A percentile compares a stretch with the other conserved stretches of the same genome.
phyloP scores from a whole-genome alignment of 768 basidiomycete species.

The Termitomyces sp. region DNA sequence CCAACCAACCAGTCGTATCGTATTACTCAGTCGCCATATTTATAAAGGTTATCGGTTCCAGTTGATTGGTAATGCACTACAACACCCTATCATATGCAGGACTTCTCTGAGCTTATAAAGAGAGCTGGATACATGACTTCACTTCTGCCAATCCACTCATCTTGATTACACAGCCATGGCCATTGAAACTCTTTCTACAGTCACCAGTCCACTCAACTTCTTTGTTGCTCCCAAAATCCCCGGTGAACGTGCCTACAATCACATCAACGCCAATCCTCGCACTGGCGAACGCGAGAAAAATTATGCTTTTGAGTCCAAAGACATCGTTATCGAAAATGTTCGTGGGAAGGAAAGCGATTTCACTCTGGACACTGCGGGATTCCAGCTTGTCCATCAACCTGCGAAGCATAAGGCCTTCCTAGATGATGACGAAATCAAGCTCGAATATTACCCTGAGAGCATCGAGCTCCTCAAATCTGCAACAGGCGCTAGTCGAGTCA shows the following conservation, averaged over 20 bases:
- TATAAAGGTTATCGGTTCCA: background rate
- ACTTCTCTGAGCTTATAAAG: background rate
- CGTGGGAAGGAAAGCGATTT: conserved; percentile 44
- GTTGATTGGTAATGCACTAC: background rate
- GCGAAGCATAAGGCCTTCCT: conserved; percentile 45
- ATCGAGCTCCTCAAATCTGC: conserved; percentile 52
- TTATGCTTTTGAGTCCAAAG: conserved; percentile 21
- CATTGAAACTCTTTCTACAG: conserved; percentile 6
- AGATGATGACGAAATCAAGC: conserved; percentile 47
- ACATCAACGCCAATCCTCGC: conserved; percentile 28
- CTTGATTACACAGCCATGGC: background rate
- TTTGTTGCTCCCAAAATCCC: conserved; percentile 28
- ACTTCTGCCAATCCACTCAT: background rate
- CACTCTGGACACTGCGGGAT: conserved; percentile 49
- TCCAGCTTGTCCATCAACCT: conserved; percentile 38
- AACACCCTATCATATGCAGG: no score
- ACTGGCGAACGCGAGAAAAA: conserved; percentile 37
- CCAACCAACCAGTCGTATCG: no score
- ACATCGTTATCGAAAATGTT: conserved; percentile 46
- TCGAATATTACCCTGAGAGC: conserved; percentile 61
- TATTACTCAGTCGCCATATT: background rate
- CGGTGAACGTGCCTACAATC: conserved; percentile 36
- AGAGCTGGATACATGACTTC: background rate
- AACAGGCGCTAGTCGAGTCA: conserved; percentile 56
- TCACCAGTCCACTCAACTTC: conserved; percentile 34